A percentile compares a stretch with the other conserved stretches of the same genome.
phyloP scores from a whole-genome alignment of 495 filamentous ascomycete species.

The Parmelia sp. region DNA sequence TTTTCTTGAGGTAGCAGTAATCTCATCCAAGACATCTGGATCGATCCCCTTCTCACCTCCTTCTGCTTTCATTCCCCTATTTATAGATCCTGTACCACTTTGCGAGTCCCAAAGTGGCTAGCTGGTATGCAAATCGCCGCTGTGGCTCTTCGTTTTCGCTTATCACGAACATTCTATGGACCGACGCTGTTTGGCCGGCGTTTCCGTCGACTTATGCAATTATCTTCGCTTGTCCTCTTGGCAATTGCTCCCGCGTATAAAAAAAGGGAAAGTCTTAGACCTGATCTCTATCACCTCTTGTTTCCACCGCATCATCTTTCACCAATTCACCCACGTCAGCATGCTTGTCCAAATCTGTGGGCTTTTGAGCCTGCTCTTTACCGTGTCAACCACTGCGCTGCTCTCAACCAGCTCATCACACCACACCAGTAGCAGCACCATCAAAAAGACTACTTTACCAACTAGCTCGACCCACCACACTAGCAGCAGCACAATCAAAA shows the following conservation, averaged over 20 bases:
- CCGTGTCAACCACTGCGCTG: neutral
- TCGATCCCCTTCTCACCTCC: neutral
- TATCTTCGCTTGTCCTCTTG: too few species aligned
- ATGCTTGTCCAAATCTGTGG: neutral
- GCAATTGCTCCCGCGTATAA: neutral
- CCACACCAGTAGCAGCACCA: neutral
- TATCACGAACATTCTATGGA: neutral
- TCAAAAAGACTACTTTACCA: neutral
- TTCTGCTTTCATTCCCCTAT: neutral
- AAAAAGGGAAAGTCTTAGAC: neutral
- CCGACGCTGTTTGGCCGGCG: too few species aligned
- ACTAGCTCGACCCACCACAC: neutral
- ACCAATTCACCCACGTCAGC: neutral
- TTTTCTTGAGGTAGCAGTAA: neutral
- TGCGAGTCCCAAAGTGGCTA: neutral
- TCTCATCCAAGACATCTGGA: neutral
- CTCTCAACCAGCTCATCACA: neutral
- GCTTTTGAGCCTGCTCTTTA: neutral
- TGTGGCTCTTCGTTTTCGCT: neutral
- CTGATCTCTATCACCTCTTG: neutral
- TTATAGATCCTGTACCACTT: neutral
- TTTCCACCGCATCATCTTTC: neutral
- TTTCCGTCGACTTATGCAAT: too few species aligned
- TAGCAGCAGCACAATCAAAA: neutral
- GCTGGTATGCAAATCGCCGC: neutral